Evolutionary conservation across 108 stramenopile genomes (phyloP).

Genomic region (Skeletonema costatum): DNA sequence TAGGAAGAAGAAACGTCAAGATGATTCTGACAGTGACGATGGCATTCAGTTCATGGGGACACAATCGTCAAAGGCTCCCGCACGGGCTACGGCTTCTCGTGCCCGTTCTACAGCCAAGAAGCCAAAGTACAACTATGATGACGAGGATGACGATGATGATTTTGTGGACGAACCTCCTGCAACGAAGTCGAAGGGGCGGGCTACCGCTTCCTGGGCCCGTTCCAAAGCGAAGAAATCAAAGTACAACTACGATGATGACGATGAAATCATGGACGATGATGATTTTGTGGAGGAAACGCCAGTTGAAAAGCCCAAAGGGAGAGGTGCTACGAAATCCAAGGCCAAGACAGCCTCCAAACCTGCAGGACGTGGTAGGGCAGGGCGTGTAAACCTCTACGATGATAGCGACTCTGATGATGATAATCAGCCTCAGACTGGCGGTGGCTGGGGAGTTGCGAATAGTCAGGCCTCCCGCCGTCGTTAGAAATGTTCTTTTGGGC

Average conservation of each 20-base stretch:
- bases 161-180: slow-evolving; percentile 9
- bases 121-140: slow-evolving; percentile 39
- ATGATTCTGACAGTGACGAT: slow-evolving; percentile 25
- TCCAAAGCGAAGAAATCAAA: slow-evolving; percentile 1
- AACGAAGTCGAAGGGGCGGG: background rate
- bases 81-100: slow-evolving; percentile 15
- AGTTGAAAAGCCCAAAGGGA: slow-evolving; percentile 17
- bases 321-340: background rate
- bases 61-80: slow-evolving; percentile 3
- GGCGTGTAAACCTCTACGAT: background rate
- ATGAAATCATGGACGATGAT: slow-evolving; percentile 2
- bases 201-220: slow-evolving; percentile 15
- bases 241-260: slow-evolving; percentile 20
- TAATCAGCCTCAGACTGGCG: background rate
- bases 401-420: background rate
- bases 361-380: background rate
- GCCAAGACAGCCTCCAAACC: background rate
- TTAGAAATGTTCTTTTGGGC: background rate
- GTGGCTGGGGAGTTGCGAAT: background rate
- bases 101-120: slow-evolving; percentile 34
- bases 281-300: slow-evolving; percentile 35
- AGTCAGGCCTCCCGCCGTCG: background rate
- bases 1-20: slow-evolving; percentile 7
- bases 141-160: slow-evolving; percentile 38
- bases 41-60: slow-evolving; percentile 21